Evolutionary conservation across 2,329 filamentous ascomycete species (phyloP), one percentile per base, ranked within the genome.

Genomic region (Fusarium sp.): DNA sequence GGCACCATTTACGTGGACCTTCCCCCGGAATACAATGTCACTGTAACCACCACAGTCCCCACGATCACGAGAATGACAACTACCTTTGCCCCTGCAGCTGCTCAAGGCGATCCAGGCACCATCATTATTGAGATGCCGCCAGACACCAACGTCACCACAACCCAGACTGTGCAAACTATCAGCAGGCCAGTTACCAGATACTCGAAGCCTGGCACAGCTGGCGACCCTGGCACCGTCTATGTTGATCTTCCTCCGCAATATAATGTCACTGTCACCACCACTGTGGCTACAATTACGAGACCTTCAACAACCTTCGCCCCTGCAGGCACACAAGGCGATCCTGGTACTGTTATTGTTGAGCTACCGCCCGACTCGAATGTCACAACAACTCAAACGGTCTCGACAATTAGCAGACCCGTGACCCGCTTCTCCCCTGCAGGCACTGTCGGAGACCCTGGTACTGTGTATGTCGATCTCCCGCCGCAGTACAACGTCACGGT

Each of bases 1-100:
- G 58, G 58, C 15, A 64, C 61, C 6, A 24, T 64, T 8, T 52
- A 58, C 36, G 19, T 64, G 6, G 58, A 64, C 17, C n/a, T 57
- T 7, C 60, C 60, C 7, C 56, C 62, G 2, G 44, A 65, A 17
- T 65, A 52, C 19, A 65, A 65, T 20, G 61, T 65, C n/a, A 65
- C 62, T 6, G 28, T 65, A 10, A 65, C 61, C 6, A 40, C 56
- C n/a, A 56, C 49, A 2, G 28, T 62, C 17, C 15, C 32, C 3
- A 62, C 43, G 1, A 50, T 65, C 14, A 65, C 62, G 9, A 20
- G 38, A 28, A 54, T 36, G n/a, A 24, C 32, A 7, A 61, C 58
- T 6, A 47, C 28, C 7, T 61, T 60, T 43, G 39, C 45, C 36
- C 28, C 58, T 21, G 53, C 36, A 11, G 53, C 28, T 10, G 51